These are phyloP conservation scores for Physocladia obscura DNA, from an alignment of 192 early-diverging fungal genomes.

Conservation along the genomic window DNA sequence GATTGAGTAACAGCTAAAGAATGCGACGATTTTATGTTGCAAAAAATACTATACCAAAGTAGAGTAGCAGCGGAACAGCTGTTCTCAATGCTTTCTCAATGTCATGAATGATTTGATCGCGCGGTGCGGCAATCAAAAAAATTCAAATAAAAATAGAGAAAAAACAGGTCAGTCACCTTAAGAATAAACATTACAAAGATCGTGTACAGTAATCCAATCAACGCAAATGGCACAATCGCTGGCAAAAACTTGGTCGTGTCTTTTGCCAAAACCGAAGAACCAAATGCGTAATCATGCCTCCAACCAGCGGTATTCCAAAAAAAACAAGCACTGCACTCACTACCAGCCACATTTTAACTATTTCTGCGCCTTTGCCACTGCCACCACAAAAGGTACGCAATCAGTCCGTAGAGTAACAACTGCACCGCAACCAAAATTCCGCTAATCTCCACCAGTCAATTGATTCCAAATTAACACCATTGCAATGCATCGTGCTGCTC, in stretches of 20 bases:
- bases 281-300: slow-evolving; percentile 58
- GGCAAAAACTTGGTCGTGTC: slow-evolving; percentile 51
- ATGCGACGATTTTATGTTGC: slow-evolving; percentile 48
- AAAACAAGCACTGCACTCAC: slow-evolving; percentile 57
- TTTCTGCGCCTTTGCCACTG: slow-evolving; percentile 35
- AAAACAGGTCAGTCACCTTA: slow-evolving; percentile 29
- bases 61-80: slow-evolving; percentile 64
- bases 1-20: slow-evolving; percentile 51
- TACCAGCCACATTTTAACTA: slow-evolving; percentile 53
- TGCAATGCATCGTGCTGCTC: slow-evolving; percentile 65
- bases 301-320: slow-evolving; percentile 64
- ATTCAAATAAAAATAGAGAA: neutral
- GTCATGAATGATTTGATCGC: slow-evolving; percentile 56
- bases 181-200: slow-evolving; percentile 71
- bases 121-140: slow-evolving; percentile 39
- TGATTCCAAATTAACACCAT: slow-evolving; percentile 80
- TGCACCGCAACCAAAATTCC: slow-evolving; percentile 70
- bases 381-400: slow-evolving; percentile 57
- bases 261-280: slow-evolving; percentile 28
- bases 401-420: slow-evolving; percentile 61
- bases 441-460: slow-evolving; percentile 64
- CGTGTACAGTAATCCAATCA: slow-evolving; percentile 63
- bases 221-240: slow-evolving; percentile 50
- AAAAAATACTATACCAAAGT: slow-evolving; percentile 62
- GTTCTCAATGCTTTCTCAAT: slow-evolving; percentile 60